These are phyloP conservation scores for Phlebiopsis flavidoalba DNA, from an alignment of 768 basidiomycete species.

Conservation along the genomic window DNA sequence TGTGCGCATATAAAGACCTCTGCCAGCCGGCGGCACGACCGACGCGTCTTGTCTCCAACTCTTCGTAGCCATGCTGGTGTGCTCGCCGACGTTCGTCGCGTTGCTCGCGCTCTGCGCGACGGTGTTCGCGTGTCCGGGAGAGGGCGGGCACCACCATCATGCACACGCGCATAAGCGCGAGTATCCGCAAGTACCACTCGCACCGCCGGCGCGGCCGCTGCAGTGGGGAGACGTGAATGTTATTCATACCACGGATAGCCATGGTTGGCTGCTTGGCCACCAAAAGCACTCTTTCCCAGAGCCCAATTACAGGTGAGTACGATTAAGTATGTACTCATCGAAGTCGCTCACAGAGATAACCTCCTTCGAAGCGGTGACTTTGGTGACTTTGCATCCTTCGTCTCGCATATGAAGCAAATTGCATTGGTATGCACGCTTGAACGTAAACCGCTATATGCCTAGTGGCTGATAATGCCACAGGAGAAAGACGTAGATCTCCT, in stretches of 20 bases:
- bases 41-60: not conserved
- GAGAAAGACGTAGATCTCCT: slow-evolving; percentile 77
- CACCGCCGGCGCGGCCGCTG: slow-evolving; percentile 62
- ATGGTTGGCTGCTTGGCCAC: slow-evolving; percentile 82
- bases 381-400: slow-evolving; percentile 85
- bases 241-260: slow-evolving; percentile 81
- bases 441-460: not conserved
- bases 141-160: slow-evolving; percentile 30
- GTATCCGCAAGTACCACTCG: slow-evolving; percentile 36
- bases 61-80: not conserved
- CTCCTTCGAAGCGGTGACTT: slow-evolving; percentile 42
- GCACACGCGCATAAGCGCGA: slow-evolving; percentile 26
- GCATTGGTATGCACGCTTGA: slow-evolving; percentile 41
- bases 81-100: slow-evolving; percentile 9
- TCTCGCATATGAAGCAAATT: slow-evolving; percentile 72
- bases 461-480: slow-evolving; percentile 22
- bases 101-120: slow-evolving; percentile 9
- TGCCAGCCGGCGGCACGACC: not conserved
- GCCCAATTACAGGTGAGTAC: slow-evolving; percentile 59
- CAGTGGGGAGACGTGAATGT: slow-evolving; percentile 88
- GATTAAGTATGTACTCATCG: not conserved
- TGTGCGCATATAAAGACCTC: not conserved
- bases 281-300: slow-evolving; percentile 70
- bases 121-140: slow-evolving; percentile 21
- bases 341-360: no score